phyloP scores from a whole-genome alignment of 2,329 filamentous ascomycete species.

The Cladosporium cucumerinum region DNA sequence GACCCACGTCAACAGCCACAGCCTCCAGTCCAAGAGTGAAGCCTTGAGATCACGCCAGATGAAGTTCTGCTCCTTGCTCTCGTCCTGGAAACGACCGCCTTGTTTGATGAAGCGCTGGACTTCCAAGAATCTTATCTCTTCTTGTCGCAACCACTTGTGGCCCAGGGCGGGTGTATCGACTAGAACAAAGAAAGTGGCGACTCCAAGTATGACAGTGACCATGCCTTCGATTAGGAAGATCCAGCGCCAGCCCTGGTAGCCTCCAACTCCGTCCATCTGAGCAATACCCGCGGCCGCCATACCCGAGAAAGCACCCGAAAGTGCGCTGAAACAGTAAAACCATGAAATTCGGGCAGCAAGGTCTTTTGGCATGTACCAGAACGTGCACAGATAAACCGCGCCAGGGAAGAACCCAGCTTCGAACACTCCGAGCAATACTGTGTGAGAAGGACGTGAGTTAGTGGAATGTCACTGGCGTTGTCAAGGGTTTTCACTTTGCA shows the following conservation, averaged over 20 bases:
- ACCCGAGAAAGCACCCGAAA: slow-evolving; percentile 49
- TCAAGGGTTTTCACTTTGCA: not conserved
- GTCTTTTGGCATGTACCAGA: slow-evolving; percentile 37
- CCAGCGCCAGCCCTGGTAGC: slow-evolving; percentile 34
- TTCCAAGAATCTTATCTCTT: slow-evolving; percentile 26
- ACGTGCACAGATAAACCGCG: slow-evolving; percentile 21
- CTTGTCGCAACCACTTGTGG: slow-evolving; percentile 54
- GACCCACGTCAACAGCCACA: slow-evolving; percentile 10
- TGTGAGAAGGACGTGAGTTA: not conserved
- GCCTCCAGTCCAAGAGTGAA: slow-evolving; percentile 9
- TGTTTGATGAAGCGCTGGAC: slow-evolving; percentile 11
- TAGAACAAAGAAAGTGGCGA: slow-evolving; percentile 13
- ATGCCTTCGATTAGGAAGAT: slow-evolving; percentile 26
- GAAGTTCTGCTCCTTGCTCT: slow-evolving; percentile 9
- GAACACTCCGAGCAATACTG: slow-evolving; percentile 32
- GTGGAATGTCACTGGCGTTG: not conserved
- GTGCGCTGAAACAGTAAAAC: slow-evolving; percentile 32
- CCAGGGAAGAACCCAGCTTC: slow-evolving; percentile 57
- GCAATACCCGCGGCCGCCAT: slow-evolving; percentile 51
- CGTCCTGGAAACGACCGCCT: slow-evolving; percentile 10
- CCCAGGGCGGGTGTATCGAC: slow-evolving; percentile 34
- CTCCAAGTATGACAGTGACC: slow-evolving; percentile 27
- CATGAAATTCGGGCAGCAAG: slow-evolving; percentile 30
- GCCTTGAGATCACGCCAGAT: slow-evolving; percentile 15
- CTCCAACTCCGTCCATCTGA: slow-evolving; percentile 31